Conservation (phyloP, 2,329 filamentous ascomycete genomes). For the Knoxdaviesia proteae region DNA sequence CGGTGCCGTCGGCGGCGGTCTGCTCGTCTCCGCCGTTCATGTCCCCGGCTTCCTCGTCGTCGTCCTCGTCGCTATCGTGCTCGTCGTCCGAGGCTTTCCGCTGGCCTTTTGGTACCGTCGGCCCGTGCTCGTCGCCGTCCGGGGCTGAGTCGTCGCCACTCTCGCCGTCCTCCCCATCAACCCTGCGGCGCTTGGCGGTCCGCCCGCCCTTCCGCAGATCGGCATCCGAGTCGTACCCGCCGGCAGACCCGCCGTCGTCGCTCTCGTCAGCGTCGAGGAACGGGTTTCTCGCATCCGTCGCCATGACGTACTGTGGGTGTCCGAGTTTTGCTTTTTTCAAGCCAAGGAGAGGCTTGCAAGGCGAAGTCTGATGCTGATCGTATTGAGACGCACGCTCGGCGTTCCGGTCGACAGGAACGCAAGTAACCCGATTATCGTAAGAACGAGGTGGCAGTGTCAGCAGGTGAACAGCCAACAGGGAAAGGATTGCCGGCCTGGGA, state of each 20-base stretch:
- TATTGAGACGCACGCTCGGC: no score
- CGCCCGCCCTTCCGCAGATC: constrained; percentile 45
- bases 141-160: constrained; percentile 32
- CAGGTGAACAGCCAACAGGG: no score
- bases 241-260: constrained; percentile 29
- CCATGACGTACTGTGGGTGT: not conserved
- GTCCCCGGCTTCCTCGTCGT: constrained; percentile 7
- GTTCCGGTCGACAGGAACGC: no score
- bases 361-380: no score
- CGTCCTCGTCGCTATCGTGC: constrained; percentile 7
- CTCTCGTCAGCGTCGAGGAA: constrained; percentile 14
- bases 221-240: constrained; percentile 47
- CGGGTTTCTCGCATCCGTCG: constrained; percentile 2
- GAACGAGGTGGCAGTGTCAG: no score
- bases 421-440: no score
- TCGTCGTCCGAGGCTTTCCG: constrained; percentile 4
- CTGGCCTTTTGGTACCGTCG: no score
- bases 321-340: no score
- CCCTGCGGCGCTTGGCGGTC: constrained; percentile 41
- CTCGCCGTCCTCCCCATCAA: constrained; percentile 34
- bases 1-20: constrained; percentile 23
- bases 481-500: no score
- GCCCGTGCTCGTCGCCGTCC: not conserved
- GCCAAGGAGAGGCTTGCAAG: no score
- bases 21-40: constrained; percentile 8